Base-by-base conservation (phyloP, 164 flowering plant genomes). In the Euptelea pleiosperma region DNA sequence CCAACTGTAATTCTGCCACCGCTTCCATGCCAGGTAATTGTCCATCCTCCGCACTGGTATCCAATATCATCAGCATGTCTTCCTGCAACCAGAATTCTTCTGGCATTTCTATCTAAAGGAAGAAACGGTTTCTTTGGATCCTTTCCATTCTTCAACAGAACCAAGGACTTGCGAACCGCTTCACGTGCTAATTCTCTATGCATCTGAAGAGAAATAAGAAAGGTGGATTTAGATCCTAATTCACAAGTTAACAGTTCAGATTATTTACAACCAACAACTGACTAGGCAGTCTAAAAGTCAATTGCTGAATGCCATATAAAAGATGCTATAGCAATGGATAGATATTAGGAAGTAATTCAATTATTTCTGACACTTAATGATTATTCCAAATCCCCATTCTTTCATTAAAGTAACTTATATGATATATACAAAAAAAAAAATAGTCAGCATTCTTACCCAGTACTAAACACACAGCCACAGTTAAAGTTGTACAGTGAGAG, bases 31-130 rank as follows among this genome's bases (percentile, higher is more conserved):
- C 91, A 84, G 34, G 82, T 70, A 45, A 57, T 71, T 14, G 98
- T 88, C 96, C 96, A 91, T 24, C 98, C 98, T 60, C 98, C 98
- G 57, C 98, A 88, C 40, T 83, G 98, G 57, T 73, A 88, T 15
- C 98, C 98, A 52, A 91, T 84, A 78, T 91, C 75, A 75, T 91
- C 85, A 70, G 94, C 94, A 78, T 86, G 91, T 14, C 70, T 64
- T 68, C 98, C 98, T 49, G 81, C 78, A 64, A 86, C 81, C 56
- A 91, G 89, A 61, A 91, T 79, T 56, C 66, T 85, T 63, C 69
- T 72, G 5, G 82, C 87, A 58, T 76, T 79, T 74, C 54, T 80
- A 56, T 83, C 80, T 56, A 91, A 58, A 10, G 96, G 96, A 60
- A 91, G 89, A 63, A 88, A 71, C 46, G 84, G 81, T 64, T 76